phyloP scores from a whole-genome alignment of 305 asterid genomes.

The Solanum aculeatissimum region DNA sequence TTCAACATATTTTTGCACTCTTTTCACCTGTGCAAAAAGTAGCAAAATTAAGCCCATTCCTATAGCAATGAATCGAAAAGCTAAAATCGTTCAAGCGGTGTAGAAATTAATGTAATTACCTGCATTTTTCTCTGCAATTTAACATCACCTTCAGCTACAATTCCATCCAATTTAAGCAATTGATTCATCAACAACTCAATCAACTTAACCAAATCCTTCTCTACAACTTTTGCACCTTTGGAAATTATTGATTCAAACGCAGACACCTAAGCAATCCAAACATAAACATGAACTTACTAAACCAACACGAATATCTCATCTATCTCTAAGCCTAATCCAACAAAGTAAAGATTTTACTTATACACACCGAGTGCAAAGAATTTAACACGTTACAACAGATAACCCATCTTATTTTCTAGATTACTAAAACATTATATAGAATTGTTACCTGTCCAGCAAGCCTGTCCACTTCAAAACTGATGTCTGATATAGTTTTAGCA shows the following conservation, averaged over 20 bases:
- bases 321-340: not conserved
- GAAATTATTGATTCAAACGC: constrained; percentile 54
- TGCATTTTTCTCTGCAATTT: constrained; percentile 74
- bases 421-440: not conserved
- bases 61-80: not conserved
- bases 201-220: constrained; percentile 44
- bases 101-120: constrained; percentile 21
- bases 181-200: constrained; percentile 78
- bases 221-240: constrained; percentile 63
- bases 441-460: constrained; percentile 54
- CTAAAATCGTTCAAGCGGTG: not conserved
- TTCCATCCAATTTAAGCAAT: constrained; percentile 55
- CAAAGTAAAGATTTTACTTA: too few species aligned
- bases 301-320: not conserved
- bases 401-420: not conserved
- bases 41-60: not conserved
- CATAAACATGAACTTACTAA: not conserved
- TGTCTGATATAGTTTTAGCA: constrained; percentile 50
- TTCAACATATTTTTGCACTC: constrained; percentile 74
- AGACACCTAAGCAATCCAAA: constrained; percentile 41
- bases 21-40: constrained; percentile 33
- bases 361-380: not conserved
- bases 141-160: constrained; percentile 57
- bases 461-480: constrained; percentile 71
- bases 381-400: not conserved